Conservation (phyloP, 2,329 filamentous ascomycete species). For the Nigrospora sphaerica region DNA sequence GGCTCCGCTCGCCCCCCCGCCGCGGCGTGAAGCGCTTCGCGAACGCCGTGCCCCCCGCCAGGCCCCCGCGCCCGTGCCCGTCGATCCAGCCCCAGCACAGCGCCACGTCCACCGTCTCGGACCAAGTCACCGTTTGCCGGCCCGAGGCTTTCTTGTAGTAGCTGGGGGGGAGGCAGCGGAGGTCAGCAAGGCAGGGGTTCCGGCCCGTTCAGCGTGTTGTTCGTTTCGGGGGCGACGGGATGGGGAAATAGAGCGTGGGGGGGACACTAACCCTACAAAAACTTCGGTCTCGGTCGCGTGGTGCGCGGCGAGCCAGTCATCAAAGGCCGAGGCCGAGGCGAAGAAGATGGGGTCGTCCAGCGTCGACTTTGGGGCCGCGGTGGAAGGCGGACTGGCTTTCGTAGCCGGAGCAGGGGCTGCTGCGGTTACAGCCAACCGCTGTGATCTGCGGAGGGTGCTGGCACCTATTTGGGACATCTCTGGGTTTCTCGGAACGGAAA, state of each 20-base stretch:
- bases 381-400: too few relatives aligned
- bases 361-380: not conserved
- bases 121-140: slow-evolving; percentile 4
- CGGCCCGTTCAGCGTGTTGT: too few relatives aligned
- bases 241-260: not conserved
- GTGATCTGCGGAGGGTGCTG: too few relatives aligned
- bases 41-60: slow-evolving; percentile 34
- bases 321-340: slow-evolving; percentile 3
- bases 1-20: slow-evolving; percentile 31
- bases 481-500: too few relatives aligned
- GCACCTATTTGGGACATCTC: too few relatives aligned
- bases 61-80: slow-evolving; percentile 36
- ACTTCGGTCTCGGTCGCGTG: slow-evolving; percentile 3
- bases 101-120: slow-evolving; percentile 44
- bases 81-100: slow-evolving; percentile 58
- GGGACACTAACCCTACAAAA: slow-evolving; percentile 5
- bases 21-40: slow-evolving; percentile 50
- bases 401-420: too few relatives aligned
- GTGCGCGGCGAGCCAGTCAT: slow-evolving; percentile 4
- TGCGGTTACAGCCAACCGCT: too few relatives aligned
- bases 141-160: slow-evolving; percentile 5
- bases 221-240: too few relatives aligned
- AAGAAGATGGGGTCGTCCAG: slow-evolving; percentile 5
- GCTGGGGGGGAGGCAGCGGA: too few relatives aligned
- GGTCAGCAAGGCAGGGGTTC: too few relatives aligned